These are phyloP conservation scores for Sarocladium brachiariae DNA, from an alignment of 2,329 filamentous ascomycete genomes.

Conservation along the genomic window DNA sequence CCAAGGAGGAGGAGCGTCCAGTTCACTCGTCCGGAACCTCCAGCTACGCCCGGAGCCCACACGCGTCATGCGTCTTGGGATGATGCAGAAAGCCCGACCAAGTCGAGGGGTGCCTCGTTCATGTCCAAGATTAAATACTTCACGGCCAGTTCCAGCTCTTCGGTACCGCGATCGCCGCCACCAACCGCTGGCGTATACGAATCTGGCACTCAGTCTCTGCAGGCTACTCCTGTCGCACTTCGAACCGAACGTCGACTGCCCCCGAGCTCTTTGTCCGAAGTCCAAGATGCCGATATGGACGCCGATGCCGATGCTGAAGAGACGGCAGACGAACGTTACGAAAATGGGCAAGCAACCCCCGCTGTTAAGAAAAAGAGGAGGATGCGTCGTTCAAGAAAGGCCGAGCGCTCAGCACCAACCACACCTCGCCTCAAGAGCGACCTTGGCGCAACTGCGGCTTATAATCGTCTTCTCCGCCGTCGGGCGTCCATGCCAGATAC, in stretches of 20 bases:
- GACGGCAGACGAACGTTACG: constrained; percentile 68
- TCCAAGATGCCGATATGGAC: constrained; percentile 27
- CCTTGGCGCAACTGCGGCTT: constrained; percentile 32
- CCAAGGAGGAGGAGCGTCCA: constrained; percentile 59
- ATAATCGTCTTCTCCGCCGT: constrained; percentile 49
- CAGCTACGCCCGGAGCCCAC: constrained; percentile 24
- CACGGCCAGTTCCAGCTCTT: constrained; percentile 45
- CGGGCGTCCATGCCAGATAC: constrained; percentile 60
- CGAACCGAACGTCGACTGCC: constrained; percentile 38
- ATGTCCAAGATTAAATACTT: constrained; percentile 75
- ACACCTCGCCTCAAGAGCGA: constrained; percentile 47
- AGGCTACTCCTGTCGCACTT: constrained; percentile 40
- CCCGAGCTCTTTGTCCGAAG: constrained; percentile 47
- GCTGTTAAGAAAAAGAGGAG: constrained; percentile 53
- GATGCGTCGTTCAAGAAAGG: constrained; percentile 48
- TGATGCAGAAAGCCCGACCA: constrained; percentile 52
- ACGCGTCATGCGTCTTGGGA: constrained; percentile 61
- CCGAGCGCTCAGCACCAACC: constrained; percentile 57
- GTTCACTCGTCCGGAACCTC: constrained; percentile 54
- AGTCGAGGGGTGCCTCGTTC: constrained; percentile 52
- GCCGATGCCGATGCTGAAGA: constrained; percentile 71
- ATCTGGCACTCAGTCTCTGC: constrained; percentile 31
- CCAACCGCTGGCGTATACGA: constrained; percentile 23
- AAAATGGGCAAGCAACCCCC: constrained; percentile 24
- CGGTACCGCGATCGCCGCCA: constrained; percentile 36